Evolutionary conservation across 2,329 filamentous ascomycete species (phyloP), one percentile per base, ranked within the genome.

Genomic region (Cordyceps militaris): DNA sequence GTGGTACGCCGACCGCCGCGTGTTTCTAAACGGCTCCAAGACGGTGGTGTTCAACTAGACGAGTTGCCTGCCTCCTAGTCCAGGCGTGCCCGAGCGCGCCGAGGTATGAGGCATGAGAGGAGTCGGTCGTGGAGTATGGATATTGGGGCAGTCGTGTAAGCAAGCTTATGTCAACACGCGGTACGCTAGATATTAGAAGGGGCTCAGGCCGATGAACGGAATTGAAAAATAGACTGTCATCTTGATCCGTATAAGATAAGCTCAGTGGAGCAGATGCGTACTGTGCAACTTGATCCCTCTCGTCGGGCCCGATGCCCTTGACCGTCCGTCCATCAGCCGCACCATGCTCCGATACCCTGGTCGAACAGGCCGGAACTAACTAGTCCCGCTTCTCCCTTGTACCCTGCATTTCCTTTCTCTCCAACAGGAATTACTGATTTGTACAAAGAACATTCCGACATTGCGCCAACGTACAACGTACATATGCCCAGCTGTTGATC

Each of bases 11-110:
- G 88, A 94, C 79, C 80, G 84, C 67, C 79, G 86, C 57, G 84
- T 94, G 30, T 87, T 94, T 67, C 73, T 93, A 63, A 92, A 92
- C 68, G 87, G 87, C 16, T 79, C 79, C 63, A 92, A 91, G 80
- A 93, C 89, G 32, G 87, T 92, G 26, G 88, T 92, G 2, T 91
- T 92, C 9, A 47, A 58, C n/a, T 57, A 51, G 38, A n/a, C n/a
- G n/a, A n/a, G n/a, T n/a, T n/a, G n/a, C n/a, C n/a, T n/a, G n/a
- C n/a, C n/a, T n/a, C n/a, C n/a, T n/a, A n/a, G n/a, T n/a, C n/a
- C n/a, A n/a, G n/a, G n/a, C n/a, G n/a, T n/a, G n/a, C n/a, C n/a
- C n/a, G n/a, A n/a, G 7, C 36, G 5, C 7, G 24, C 14, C 9
- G 9, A 10, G 26, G 36, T n/a, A 10, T 43, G 5, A n/a, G 49